Evolutionary conservation across 441 rosid genomes (phyloP).

Genomic region (Erysimum cheiri): DNA sequence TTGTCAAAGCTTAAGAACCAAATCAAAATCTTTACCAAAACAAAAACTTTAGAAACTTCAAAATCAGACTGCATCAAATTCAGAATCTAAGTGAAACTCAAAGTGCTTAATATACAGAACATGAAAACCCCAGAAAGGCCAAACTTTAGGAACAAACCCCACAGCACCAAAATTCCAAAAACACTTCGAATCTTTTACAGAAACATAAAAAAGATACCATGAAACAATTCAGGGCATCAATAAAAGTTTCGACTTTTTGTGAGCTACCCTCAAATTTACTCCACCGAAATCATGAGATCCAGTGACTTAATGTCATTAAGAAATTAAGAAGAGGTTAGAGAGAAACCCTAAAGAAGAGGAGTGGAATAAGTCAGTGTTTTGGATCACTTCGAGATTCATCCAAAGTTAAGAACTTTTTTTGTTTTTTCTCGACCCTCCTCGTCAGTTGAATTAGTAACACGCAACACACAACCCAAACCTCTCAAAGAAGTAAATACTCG

Average conservation of each 20-base stretch:
- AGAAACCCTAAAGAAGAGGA: conserved; percentile 30
- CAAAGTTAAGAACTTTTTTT: conserved; percentile 39
- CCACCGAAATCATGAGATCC: conserved; percentile 26
- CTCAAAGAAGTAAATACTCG: neutral
- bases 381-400: conserved; percentile 36
- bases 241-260: neutral
- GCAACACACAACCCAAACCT: conserved; percentile 27
- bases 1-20: conserved; percentile 18
- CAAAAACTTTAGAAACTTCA: neutral
- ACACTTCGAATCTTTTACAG: conserved; percentile 29
- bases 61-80: neutral
- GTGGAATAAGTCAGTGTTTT: conserved; percentile 20
- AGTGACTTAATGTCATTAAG: conserved; percentile 6
- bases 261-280: conserved; percentile 17
- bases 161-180: conserved; percentile 16
- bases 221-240: neutral
- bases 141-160: conserved; percentile 31
- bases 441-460: conserved; percentile 27
- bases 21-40: neutral
- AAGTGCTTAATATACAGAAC: neutral
- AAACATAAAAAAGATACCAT: neutral
- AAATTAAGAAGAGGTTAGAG: conserved; percentile 11
- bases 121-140: conserved; percentile 1
- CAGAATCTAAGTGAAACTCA: conserved; percentile 6
- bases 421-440: neutral